Conservation (phyloP, 495 filamentous ascomycete species). For the Rhypophila decipiens region DNA sequence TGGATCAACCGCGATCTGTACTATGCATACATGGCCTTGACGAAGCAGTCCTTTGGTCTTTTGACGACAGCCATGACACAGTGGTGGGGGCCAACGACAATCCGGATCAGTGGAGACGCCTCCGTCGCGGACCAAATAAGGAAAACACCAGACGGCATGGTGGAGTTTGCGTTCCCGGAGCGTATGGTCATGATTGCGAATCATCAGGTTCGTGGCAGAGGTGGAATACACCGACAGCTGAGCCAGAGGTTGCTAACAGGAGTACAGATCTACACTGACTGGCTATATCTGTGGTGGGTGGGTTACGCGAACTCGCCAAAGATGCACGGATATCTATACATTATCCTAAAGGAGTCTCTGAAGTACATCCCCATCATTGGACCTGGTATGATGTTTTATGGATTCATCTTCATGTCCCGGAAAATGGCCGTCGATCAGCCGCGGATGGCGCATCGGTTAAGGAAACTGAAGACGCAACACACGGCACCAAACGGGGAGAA, state of each 20-base stretch:
- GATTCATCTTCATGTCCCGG: conserved; percentile 78
- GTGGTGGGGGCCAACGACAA: conserved; percentile 72
- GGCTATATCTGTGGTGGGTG: conserved; percentile 86
- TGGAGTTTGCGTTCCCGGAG: conserved; percentile 70
- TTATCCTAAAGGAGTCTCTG: conserved; percentile 77
- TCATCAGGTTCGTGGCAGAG: conserved; percentile 55
- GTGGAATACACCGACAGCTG: conserved; percentile 6
- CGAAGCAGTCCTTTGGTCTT: conserved; percentile 70
- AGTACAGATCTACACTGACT: conserved; percentile 71
- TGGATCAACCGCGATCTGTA: conserved; percentile 62
- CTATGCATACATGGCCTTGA: conserved; percentile 71
- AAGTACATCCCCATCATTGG: conserved; percentile 72
- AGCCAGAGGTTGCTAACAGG: too few relatives aligned
- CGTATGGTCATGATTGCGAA: conserved; percentile 76
- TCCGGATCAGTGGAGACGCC: conserved; percentile 70
- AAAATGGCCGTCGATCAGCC: conserved; percentile 76
- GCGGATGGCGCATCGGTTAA: conserved; percentile 59
- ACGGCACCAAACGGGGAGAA: conserved; percentile 45
- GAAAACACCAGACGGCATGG: conserved; percentile 55
- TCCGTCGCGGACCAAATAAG: conserved; percentile 63
- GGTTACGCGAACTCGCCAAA: conserved; percentile 60
- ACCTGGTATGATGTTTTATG: conserved; percentile 72
- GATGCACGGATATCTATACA: conserved; percentile 79
- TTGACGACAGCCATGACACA: conserved; percentile 69
- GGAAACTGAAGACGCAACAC: conserved; percentile 55